A percentile compares a stretch with the other conserved stretches of the same genome.
Conservation (phyloP, 345 rosid genomes). For the rapeseed (Brassica napus) region Da-Ae NC_063440.1:27054501-27055000, state of each 20-base stretch:
- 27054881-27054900: slow-evolving; percentile 5
- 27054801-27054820: slow-evolving; percentile 36
- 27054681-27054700: neutral
- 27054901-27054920: slow-evolving; percentile 18
- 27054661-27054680: neutral
- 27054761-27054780: slow-evolving; percentile 36
- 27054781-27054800: slow-evolving; percentile 35
- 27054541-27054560: slow-evolving; percentile 25
- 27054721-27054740: neutral
- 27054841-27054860: slow-evolving; percentile 29
- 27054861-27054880: slow-evolving; percentile 25
- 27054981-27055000: slow-evolving; percentile 15
- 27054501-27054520: slow-evolving; percentile 4
- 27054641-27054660: neutral
- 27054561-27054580: slow-evolving; percentile 3
- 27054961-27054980: slow-evolving; percentile 42
- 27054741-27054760: slow-evolving; percentile 13
- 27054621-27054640: slow-evolving; percentile 23
- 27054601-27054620: slow-evolving; percentile 15
- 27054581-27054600: slow-evolving; percentile 26
- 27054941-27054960: slow-evolving; percentile 56
- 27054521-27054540: neutral
- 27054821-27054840: slow-evolving; percentile 23
- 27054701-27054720: slow-evolving; percentile 5
- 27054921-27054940: slow-evolving; percentile 24